phyloP scores from a whole-genome alignment of 768 basidiomycete genomes.

The Suillus clintonianus region DNA sequence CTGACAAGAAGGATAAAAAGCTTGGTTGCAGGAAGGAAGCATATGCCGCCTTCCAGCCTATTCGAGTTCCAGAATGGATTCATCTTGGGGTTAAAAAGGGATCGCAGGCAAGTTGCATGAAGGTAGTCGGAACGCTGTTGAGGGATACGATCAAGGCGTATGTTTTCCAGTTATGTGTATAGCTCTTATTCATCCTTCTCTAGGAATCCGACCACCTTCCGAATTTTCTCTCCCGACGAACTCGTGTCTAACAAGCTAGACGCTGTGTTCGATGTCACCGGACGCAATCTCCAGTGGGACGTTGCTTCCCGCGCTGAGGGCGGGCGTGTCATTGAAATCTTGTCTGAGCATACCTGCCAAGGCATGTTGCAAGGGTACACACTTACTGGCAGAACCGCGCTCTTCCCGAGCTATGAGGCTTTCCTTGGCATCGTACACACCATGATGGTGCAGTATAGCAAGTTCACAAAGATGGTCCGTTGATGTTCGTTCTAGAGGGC shows the following conservation, averaged over 20 bases:
- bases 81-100: constrained; percentile 52
- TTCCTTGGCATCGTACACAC: constrained; percentile 90
- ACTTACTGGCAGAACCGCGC: constrained; percentile 79
- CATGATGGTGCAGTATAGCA: constrained; percentile 89
- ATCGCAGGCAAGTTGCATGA: constrained; percentile 75
- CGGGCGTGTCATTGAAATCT: constrained; percentile 85
- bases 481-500: background rate
- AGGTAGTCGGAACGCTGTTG: constrained; percentile 59
- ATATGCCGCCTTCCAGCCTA: constrained; percentile 60
- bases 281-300: constrained; percentile 89
- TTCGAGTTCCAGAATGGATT: constrained; percentile 70
- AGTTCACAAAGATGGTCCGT: constrained; percentile 81
- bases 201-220: constrained; percentile 76
- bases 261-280: constrained; percentile 66
- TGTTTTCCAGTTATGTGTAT: constrained; percentile 15
- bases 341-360: constrained; percentile 87
- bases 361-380: constrained; percentile 94
- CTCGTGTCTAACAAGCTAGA: constrained; percentile 88
- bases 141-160: constrained; percentile 57
- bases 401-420: constrained; percentile 91
- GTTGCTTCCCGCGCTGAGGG: constrained; percentile 61
- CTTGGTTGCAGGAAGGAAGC: constrained; percentile 73
- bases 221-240: constrained; percentile 92
- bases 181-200: background rate
- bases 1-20: constrained; percentile 54